Conservation (phyloP, 225 moss, liverwort and hornwort species). For the Pseudisothecium myosuroides region DNA sequence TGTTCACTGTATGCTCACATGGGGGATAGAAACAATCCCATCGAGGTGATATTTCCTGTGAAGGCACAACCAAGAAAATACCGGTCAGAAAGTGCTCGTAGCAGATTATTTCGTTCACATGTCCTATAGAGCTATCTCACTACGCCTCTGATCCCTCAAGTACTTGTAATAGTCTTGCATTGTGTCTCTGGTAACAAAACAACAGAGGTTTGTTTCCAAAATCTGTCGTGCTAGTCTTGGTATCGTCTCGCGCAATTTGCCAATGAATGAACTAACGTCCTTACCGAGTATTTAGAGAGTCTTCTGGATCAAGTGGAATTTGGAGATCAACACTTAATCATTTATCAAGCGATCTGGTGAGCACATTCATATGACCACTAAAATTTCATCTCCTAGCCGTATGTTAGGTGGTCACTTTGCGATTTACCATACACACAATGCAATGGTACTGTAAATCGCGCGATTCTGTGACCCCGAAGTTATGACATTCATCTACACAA, state of each 20-base stretch:
- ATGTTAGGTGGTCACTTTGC: too few relatives aligned
- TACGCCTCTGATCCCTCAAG: background rate
- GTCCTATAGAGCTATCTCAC: background rate
- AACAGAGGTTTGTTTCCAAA: background rate
- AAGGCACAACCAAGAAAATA: background rate
- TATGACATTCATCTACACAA: background rate
- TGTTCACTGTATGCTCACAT: constrained; percentile 30
- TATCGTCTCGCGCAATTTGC: background rate
- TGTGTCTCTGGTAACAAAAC: background rate
- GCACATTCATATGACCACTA: background rate
- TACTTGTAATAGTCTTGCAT: background rate
- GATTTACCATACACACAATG: too few relatives aligned
- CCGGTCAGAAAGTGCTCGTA: background rate
- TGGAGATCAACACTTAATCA: background rate
- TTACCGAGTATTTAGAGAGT: background rate
- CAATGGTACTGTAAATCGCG: too few relatives aligned
- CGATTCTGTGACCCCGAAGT: too few relatives aligned
- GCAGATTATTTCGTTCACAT: background rate
- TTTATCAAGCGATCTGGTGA: background rate
- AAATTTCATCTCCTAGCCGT: background rate
- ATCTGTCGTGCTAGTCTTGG: background rate
- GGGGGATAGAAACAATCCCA: constrained; percentile 78
- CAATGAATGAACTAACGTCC: background rate
- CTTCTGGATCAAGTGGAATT: background rate
- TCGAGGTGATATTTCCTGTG: constrained; percentile 69